Percentiles rank a stretch among this genome's conserved stretches.
These are phyloP conservation scores for Amanita subjunquillea DNA, from an alignment of 768 basidiomycete genomes.

Conservation along the genomic window DNA sequence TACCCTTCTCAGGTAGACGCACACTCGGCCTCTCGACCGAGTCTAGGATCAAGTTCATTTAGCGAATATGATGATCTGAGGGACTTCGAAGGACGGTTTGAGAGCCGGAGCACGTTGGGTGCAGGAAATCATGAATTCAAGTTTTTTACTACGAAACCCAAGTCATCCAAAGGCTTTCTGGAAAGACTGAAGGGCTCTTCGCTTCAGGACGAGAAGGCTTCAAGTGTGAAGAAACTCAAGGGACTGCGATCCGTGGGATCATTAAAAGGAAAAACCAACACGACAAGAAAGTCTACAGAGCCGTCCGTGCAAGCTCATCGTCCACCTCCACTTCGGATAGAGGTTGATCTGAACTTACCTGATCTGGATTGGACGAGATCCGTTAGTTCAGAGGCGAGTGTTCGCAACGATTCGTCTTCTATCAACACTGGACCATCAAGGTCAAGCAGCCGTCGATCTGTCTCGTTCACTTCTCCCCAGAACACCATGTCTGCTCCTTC, in stretches of 20 bases:
- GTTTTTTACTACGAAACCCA: conserved; percentile 31
- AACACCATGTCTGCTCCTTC: conserved; percentile 32
- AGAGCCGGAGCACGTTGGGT: conserved; percentile 67
- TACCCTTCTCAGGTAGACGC: conserved; percentile 25
- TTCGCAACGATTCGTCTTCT: conserved; percentile 4
- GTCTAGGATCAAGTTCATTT: conserved; percentile 60
- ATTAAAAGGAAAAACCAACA: conserved; percentile 44
- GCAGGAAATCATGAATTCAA: conserved; percentile 26
- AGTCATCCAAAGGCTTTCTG: conserved; percentile 60
- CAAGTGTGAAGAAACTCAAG: conserved; percentile 50
- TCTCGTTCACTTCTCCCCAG: conserved; percentile 56
- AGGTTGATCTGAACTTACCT: conserved; percentile 45
- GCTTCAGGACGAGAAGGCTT: conserved; percentile 25
- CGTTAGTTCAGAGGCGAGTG: conserved; percentile 12
- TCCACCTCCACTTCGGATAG: conserved; percentile 43
- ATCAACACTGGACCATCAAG: conserved; percentile 27
- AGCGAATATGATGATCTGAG: conserved; percentile 84
- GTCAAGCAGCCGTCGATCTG: conserved; percentile 52
- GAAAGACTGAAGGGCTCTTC: conserved; percentile 45
- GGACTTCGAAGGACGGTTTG: conserved; percentile 82
- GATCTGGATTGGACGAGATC: conserved; percentile 42
- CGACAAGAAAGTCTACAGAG: conserved; percentile 25
- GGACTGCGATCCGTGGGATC: conserved; percentile 77
- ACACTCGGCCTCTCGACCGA: conserved; percentile 41
- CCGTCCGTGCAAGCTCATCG: conserved; percentile 45